A percentile compares a stretch with the other conserved stretches of the same genome.
Conservation (phyloP, 306 rosid species). For the Quercus robur region DNA sequence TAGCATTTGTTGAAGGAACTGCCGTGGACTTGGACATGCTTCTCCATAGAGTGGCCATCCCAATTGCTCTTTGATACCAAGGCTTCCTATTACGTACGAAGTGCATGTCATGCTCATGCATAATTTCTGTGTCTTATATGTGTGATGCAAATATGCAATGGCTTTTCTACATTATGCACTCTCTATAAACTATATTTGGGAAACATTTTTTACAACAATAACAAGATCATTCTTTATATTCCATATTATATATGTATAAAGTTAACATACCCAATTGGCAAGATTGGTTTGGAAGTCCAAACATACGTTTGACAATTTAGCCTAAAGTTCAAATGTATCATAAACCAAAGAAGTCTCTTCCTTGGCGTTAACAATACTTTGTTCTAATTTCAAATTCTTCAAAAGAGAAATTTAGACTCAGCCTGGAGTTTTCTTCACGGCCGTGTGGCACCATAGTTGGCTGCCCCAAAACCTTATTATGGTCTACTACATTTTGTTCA, state of each 20-base stretch:
- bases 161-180: slow-evolving; percentile 18
- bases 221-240: too few species aligned
- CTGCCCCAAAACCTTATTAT: too few species aligned
- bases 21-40: slow-evolving; percentile 39
- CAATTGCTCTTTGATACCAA: slow-evolving; percentile 90
- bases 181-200: not conserved
- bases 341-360: not conserved
- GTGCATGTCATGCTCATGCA: slow-evolving; percentile 30
- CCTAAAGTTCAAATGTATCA: not conserved
- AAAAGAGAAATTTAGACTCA: not conserved
- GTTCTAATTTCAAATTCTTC: not conserved
- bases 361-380: not conserved
- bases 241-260: too few species aligned
- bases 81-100: slow-evolving; percentile 57
- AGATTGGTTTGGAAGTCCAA: not conserved
- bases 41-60: slow-evolving; percentile 61
- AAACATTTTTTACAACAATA: not conserved
- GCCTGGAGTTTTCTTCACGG: not conserved
- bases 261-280: too few species aligned
- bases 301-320: not conserved
- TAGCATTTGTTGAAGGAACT: slow-evolving; percentile 19
- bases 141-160: slow-evolving; percentile 3
- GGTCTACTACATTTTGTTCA: too few species aligned
- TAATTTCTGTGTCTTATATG: slow-evolving; percentile 3
- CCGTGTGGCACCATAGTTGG: not conserved